Evolutionary conservation across 2,329 filamentous ascomycete species (phyloP), one percentile per base, ranked within the genome.

Genomic region (Paracorniculantispora psalliotae): DNA sequence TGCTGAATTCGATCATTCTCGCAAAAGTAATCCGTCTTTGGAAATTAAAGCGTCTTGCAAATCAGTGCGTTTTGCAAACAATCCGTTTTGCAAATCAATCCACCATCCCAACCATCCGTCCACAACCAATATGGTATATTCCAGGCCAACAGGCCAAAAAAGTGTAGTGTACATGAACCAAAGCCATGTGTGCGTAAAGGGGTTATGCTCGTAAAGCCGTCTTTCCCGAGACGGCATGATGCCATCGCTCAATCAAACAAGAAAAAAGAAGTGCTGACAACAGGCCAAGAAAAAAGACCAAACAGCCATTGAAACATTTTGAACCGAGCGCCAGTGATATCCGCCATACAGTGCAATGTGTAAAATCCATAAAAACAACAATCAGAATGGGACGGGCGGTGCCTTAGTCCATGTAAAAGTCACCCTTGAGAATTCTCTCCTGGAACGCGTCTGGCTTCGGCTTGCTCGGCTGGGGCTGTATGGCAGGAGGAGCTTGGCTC

Each of bases 361-460:
- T 30, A 17, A 25, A 21, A 35, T 39, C 21, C 21, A 56, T 56
- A 15, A 41, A 21, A 44, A 39, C 26, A 56, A 43, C 30, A 48
- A 56, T 19, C 28, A 56, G 9, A 53, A 55, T 12, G 2, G 37
- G 2, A 39, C 44, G 13, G 3, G 17, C 21, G 33, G 19, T n/a
- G 12, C 44, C 61, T 80, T 80, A 96, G 70, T 97, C 92, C 92
- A 97, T 97, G 78, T 94, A 94, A 69, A 99, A 97, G 70, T 99
- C 94, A 48, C 93, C 94, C 77, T 96, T 94, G 65, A 99, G 82
- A 68, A 99, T 97, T 65, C 96, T 86, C 81, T 99, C 94, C 75
- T 97, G 92, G 77, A 97, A 94, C 63, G 89, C 89, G 77, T 99
- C 94, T 30, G 93, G 92, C 79, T 93, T 96, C 64, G 80, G 80